Evolutionary conservation across 345 rosid genomes (phyloP), one percentile per base, ranked within the genome.

Genomic region (Gossypium stocksii): DNA sequence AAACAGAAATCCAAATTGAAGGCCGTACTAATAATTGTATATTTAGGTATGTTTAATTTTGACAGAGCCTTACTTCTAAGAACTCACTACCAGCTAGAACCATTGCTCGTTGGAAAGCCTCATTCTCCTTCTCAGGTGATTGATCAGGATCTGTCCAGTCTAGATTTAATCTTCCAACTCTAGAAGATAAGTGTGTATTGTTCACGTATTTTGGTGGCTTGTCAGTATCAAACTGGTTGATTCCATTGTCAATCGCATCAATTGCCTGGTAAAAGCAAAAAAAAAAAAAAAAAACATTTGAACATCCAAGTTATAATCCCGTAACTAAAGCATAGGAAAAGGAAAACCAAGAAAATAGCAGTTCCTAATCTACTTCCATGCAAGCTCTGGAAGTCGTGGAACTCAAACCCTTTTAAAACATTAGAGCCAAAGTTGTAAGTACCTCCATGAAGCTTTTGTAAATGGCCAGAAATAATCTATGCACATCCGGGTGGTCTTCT

Each of bases 71-170:
- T 82, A 93, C 99, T 34, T 90, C 87, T 34, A 91, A 80, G 74
- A 95, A 95, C 83, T 93, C 98, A 71, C 83, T 83, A 34, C 97
- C 99, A 70, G 93, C 89, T 23, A 93, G 80, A 62, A 79, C 86
- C 98, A 95, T 87, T 78, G 96, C 97, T 81, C 34, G 79, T 63
- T 84, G 87, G 79, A 95, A 95, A 60, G 97, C 96, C 78, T 86
- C 90, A 75, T 92, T 89, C 88, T 94, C 99, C 81, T 84, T 93
- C 83, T 89, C 93, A 16, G 91, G 63, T 66, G 99, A 92, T 82
- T 92, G 99, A 81, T 93, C 93, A 48, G 91, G 97, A 27, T 94
- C 98, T n/a, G 75, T 88, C 98, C 98, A 94, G 77, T 94, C 98
- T 74, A 89, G 89, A 80, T 93, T 95, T 22, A 93, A 81, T 81